phyloP scores from a whole-genome alignment of 345 rosid species.

The Melaleuca alternifolia region DNA sequence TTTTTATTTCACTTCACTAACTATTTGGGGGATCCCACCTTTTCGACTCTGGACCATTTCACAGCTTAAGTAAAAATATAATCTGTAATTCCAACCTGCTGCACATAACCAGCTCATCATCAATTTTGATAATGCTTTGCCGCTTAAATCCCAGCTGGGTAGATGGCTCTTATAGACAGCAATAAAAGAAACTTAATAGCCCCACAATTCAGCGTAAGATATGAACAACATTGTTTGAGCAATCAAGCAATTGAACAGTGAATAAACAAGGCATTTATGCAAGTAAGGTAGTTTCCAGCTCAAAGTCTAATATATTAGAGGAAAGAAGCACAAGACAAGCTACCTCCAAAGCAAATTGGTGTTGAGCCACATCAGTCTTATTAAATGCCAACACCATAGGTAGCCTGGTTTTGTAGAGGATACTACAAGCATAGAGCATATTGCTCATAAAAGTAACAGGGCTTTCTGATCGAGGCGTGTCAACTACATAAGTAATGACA shows the following conservation, averaged over 20 bases:
- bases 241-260: neutral
- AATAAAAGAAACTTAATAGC: too few species aligned
- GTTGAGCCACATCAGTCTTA: constrained; percentile 26
- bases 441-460: constrained; percentile 43
- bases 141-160: neutral
- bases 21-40: neutral
- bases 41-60: neutral
- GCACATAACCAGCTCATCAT: neutral
- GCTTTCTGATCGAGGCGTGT: constrained; percentile 35
- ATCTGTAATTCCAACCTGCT: neutral
- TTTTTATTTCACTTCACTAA: neutral
- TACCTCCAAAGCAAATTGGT: constrained; percentile 18
- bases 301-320: neutral
- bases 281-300: neutral
- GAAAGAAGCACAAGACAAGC: neutral
- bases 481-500: constrained; percentile 33
- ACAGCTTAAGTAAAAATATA: neutral
- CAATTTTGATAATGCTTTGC: neutral
- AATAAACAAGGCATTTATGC: neutral
- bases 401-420: constrained; percentile 33
- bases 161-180: neutral
- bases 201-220: neutral
- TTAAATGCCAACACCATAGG: constrained; percentile 36
- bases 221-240: neutral
- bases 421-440: constrained; percentile 44